A percentile compares a stretch with the other conserved stretches of the same genome.
phyloP scores from a whole-genome alignment of 192 early-diverging fungal species.

The Umbelopsis sp. region DNA sequence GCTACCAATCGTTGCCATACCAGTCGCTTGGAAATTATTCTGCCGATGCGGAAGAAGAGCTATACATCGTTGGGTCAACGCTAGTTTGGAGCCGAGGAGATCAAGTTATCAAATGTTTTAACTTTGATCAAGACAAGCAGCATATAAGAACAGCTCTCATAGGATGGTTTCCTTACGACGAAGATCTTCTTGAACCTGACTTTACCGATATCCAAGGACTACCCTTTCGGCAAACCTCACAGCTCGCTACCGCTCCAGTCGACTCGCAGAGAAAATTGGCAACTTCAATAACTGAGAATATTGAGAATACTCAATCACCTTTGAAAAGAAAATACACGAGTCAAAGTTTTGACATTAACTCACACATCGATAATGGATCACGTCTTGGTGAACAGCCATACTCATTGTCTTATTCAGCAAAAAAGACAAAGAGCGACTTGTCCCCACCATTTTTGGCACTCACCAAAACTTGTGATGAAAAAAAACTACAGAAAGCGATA shows the following conservation, averaged over 20 bases:
- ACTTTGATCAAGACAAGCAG: slow-evolving; percentile 1
- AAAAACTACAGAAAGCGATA: neutral
- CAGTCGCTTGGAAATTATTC: neutral
- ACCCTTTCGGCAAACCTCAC: slow-evolving; percentile 3
- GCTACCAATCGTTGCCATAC: neutral
- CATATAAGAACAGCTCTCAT: slow-evolving; percentile 8
- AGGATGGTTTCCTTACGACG: slow-evolving; percentile 16
- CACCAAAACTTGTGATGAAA: neutral
- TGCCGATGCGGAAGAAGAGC: neutral
- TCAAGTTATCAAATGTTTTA: neutral
- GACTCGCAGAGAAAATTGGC: neutral
- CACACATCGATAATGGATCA: neutral
- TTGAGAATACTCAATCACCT: neutral
- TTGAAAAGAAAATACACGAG: neutral
- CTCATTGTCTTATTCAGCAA: slow-evolving; percentile 1
- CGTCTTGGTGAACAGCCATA: neutral
- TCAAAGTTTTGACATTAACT: neutral
- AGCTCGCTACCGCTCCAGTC: neutral
- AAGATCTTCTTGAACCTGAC: neutral
- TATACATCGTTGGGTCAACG: slow-evolving; percentile 5
- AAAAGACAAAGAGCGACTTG: slow-evolving; percentile 2
- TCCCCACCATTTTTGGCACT: neutral
- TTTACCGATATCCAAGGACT: neutral
- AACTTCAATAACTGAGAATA: neutral
- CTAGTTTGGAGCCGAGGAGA: slow-evolving; percentile 1